These are phyloP conservation scores for Acacia confusa DNA, from an alignment of 306 rosid genomes.

Conservation along the genomic window DNA sequence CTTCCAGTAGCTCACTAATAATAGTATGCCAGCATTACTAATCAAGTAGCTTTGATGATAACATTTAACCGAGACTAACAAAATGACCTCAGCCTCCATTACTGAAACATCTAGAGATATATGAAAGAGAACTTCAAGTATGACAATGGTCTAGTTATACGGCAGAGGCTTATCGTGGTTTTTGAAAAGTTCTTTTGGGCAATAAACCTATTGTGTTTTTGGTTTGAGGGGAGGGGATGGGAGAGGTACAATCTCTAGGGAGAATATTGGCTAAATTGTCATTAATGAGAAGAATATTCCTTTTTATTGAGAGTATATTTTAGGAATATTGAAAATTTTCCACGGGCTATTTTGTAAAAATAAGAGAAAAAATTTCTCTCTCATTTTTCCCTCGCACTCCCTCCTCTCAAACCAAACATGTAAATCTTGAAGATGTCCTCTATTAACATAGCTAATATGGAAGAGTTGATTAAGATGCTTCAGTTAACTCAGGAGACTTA, in stretches of 20 bases:
- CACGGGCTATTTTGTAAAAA: too few relatives aligned
- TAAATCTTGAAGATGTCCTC: neutral
- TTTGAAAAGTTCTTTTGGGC: neutral
- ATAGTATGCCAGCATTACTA: constrained; percentile 17
- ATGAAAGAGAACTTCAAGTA: neutral
- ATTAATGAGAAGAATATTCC: too few relatives aligned
- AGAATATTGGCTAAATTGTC: too few relatives aligned
- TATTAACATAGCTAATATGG: neutral
- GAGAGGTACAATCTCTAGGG: too few relatives aligned
- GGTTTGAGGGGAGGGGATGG: too few relatives aligned
- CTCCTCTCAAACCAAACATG: too few relatives aligned
- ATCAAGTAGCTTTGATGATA: neutral
- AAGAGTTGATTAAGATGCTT: neutral
- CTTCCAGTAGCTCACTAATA: neutral
- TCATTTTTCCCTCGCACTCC: too few relatives aligned
- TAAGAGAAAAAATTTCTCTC: too few relatives aligned
- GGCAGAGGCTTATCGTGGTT: neutral
- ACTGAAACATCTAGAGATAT: neutral
- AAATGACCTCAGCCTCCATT: constrained; percentile 21
- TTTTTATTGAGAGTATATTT: too few relatives aligned
- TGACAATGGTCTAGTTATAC: neutral
- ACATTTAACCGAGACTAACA: constrained; percentile 9
- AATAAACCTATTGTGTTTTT: too few relatives aligned
- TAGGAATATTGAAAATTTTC: too few relatives aligned
- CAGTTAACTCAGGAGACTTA: neutral